A percentile compares a stretch with the other conserved stretches of the same genome.
phyloP scores from a whole-genome alignment of 2,329 filamentous ascomycete genomes.

The Didymella sp. region DNA sequence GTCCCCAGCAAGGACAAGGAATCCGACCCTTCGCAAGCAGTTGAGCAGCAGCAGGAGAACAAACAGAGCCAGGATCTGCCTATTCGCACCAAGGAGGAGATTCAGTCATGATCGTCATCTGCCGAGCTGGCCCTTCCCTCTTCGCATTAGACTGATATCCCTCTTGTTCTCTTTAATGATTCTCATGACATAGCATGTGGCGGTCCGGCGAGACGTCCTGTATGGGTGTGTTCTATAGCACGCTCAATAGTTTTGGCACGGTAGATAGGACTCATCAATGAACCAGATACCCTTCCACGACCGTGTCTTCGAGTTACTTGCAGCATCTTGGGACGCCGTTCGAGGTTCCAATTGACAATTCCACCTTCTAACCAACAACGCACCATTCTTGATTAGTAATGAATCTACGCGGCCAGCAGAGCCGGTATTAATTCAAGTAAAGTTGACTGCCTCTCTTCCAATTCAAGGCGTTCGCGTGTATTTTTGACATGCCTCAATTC shows the following conservation, averaged over 20 bases:
- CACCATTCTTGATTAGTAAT: neutral
- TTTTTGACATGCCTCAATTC: neutral
- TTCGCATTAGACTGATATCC: slow-evolving; percentile 18
- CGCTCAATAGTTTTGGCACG: neutral
- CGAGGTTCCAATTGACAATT: neutral
- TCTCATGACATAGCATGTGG: slow-evolving; percentile 13
- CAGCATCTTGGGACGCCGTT: neutral
- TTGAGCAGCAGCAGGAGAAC: slow-evolving; percentile 16
- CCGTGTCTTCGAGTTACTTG: neutral
- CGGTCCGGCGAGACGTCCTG: slow-evolving; percentile 2
- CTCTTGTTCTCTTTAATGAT: slow-evolving; percentile 11
- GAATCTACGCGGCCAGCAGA: too few species aligned
- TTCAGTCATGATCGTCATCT: slow-evolving; percentile 15
- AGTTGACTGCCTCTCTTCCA: neutral
- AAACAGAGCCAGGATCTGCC: slow-evolving; percentile 16
- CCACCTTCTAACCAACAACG: neutral
- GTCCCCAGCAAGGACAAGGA: slow-evolving; percentile 24
- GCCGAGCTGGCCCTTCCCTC: neutral
- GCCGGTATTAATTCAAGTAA: neutral
- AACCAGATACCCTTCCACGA: neutral
- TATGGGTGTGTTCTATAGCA: neutral
- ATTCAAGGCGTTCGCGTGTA: neutral
- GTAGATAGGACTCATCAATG: neutral
- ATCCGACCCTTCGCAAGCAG: slow-evolving; percentile 20
- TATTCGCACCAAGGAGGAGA: slow-evolving; percentile 20